These are phyloP conservation scores for Pythium phragmiticola DNA, from an alignment of 352 stramenopile species.

Conservation along the genomic window DNA sequence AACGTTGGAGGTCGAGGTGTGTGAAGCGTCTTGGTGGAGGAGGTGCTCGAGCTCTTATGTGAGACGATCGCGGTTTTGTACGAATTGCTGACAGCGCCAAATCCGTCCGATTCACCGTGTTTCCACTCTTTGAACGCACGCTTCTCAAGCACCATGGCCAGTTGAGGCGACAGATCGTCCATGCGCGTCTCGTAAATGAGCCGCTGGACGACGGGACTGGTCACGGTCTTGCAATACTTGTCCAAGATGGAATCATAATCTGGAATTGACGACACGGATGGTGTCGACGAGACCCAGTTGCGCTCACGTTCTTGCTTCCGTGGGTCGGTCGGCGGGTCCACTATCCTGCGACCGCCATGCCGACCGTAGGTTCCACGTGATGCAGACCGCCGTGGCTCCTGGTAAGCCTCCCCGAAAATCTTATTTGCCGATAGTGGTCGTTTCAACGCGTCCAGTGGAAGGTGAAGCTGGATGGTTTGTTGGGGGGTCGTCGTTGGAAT, in stretches of 20 bases:
- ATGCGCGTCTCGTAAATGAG: slow-evolving; percentile 70
- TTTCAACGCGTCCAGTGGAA: slow-evolving; percentile 1
- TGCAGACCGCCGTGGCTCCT: not conserved
- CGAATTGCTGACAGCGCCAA: slow-evolving; percentile 38
- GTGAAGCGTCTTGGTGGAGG: slow-evolving; percentile 1
- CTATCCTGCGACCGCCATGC: slow-evolving; percentile 28
- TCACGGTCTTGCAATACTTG: slow-evolving; percentile 76
- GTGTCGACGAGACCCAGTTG: slow-evolving; percentile 54
- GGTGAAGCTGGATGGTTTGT: slow-evolving; percentile 12
- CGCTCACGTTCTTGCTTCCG: slow-evolving; percentile 35
- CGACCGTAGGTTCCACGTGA: slow-evolving; percentile 3
- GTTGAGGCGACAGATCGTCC: slow-evolving; percentile 61
- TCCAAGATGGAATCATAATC: slow-evolving; percentile 77
- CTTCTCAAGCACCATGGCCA: slow-evolving; percentile 73
- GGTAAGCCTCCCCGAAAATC: slow-evolving; percentile 12
- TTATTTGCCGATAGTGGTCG: slow-evolving; percentile 18
- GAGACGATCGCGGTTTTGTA: slow-evolving; percentile 44
- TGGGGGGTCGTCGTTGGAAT: slow-evolving; percentile 26
- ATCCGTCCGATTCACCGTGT: slow-evolving; percentile 31
- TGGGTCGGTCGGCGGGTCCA: slow-evolving; percentile 27
- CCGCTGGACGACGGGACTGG: slow-evolving; percentile 66
- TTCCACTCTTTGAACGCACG: slow-evolving; percentile 59
- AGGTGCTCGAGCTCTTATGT: not conserved
- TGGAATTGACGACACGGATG: slow-evolving; percentile 52
- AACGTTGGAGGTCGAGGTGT: slow-evolving; percentile 3